phyloP scores from a whole-genome alignment of 306 rosid species.

The Glycine tomentella region DNA sequence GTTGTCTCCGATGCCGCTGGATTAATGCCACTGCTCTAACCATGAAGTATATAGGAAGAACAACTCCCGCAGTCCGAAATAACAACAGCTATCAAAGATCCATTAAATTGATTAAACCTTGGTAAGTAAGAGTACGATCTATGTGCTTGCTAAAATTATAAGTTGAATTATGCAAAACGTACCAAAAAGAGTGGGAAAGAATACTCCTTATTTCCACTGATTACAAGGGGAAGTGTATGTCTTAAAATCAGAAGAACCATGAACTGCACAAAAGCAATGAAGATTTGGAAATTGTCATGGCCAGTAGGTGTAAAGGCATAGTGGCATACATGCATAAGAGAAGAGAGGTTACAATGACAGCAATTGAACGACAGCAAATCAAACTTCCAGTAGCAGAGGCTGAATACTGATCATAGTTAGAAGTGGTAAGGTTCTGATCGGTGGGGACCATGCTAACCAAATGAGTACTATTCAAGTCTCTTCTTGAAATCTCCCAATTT shows the following conservation, averaged over 20 bases:
- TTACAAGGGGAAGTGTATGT: slow-evolving; percentile 78
- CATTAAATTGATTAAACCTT: slow-evolving; percentile 35
- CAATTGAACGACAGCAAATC: slow-evolving; percentile 65
- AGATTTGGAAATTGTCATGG: slow-evolving; percentile 22
- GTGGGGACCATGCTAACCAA: slow-evolving; percentile 89
- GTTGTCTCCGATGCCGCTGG: slow-evolving; percentile 68
- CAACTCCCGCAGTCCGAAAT: slow-evolving; percentile 69
- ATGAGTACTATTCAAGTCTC: slow-evolving; percentile 73
- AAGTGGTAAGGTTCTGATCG: slow-evolving; percentile 54
- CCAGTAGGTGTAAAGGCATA: not conserved
- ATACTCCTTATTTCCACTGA: slow-evolving; percentile 59
- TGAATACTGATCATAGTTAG: slow-evolving; percentile 70
- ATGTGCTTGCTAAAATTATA: slow-evolving; percentile 14
- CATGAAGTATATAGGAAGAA: slow-evolving; percentile 71
- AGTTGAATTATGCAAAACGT: slow-evolving; percentile 45
- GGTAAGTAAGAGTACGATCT: slow-evolving; percentile 37
- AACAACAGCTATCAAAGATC: slow-evolving; percentile 62
- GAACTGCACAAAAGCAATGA: slow-evolving; percentile 63
- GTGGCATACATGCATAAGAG: slow-evolving; percentile 13
- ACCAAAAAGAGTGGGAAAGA: slow-evolving; percentile 77
- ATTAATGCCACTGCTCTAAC: slow-evolving; percentile 64
- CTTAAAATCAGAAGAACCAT: slow-evolving; percentile 80
- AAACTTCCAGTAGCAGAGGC: slow-evolving; percentile 64
- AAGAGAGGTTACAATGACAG: slow-evolving; percentile 63
- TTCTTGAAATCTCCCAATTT: slow-evolving; percentile 91